A percentile compares a stretch with the other conserved stretches of the same genome.
Evolutionary conservation across 257 asterid genomes (phyloP).

Genomic region (Rhazya stricta): DNA sequence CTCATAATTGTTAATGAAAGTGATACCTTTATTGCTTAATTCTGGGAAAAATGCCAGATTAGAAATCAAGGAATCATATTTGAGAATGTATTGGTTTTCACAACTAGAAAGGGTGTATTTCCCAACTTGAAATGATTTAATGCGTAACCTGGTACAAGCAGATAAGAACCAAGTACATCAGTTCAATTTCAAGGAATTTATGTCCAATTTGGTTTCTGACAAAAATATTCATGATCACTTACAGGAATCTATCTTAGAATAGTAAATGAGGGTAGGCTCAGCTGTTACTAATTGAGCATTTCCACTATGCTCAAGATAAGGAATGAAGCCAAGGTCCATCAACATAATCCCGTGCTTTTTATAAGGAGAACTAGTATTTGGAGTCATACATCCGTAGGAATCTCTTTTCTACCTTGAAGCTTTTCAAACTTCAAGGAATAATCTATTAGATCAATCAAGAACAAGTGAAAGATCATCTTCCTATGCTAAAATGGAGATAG

Average conservation of each 20-base stretch:
- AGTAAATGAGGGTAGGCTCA: not conserved
- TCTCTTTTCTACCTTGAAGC: not conserved
- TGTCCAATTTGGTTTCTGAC: not conserved
- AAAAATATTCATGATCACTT: not conserved
- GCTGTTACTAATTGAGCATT: not conserved
- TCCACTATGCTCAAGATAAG: not conserved
- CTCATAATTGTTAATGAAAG: not conserved
- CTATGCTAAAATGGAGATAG: not conserved
- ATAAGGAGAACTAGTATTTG: slow-evolving; percentile 2
- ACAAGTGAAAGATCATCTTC: not conserved
- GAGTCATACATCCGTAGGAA: not conserved
- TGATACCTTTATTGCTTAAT: not conserved
- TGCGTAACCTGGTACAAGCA: not conserved
- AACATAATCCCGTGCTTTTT: not conserved
- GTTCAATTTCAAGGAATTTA: not conserved
- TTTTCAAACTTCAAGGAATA: too few species aligned
- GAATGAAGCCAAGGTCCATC: not conserved
- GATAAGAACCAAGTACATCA: not conserved
- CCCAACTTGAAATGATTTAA: not conserved
- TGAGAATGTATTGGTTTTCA: not conserved
- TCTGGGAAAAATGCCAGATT: not conserved
- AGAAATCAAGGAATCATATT: not conserved
- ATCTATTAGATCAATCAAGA: not conserved
- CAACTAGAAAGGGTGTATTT: not conserved
- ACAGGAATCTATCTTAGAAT: not conserved